Evolutionary conservation across 2,329 filamentous ascomycete genomes (phyloP), one percentile per base, ranked within the genome.

Genomic region (Penicillium fuscoglaucum): DNA sequence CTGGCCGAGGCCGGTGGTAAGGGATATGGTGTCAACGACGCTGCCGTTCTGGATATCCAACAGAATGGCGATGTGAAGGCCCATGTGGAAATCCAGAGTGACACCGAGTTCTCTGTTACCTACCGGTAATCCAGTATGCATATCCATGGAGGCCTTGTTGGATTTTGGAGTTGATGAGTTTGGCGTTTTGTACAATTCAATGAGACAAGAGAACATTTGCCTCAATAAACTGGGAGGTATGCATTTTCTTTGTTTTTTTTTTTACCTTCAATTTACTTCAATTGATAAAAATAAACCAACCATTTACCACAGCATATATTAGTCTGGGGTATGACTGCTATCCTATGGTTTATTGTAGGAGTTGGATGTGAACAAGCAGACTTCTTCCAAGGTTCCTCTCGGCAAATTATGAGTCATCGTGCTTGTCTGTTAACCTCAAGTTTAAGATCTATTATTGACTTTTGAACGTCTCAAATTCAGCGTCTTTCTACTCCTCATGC

Each of bases 21-120:
- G 17, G 63, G 56, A 8, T 68, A 68, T 56, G 74, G 73, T 26
- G 69, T 76, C 9, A 65, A 69, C 1, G 74, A 74, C 29, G 76
- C 74, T n/a, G 73, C 71, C 10, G 72, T 82, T 58, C 67, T 83
- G 52, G 79, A 83, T 54, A 77, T 83, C 54, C 69, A 78, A 68
- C 80, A 82, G 70, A 73, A 71, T 52, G 66, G 68, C 58, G 60
- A 72, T 52, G 66, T 79, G 12, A 57, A 72, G 53, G 73, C 74
- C 3, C 50, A 68, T 29, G 68, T 70, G 7, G 52, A 66, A 7
- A 52, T 71, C 9, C 28, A 60, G 5, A 70, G 70, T 19, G 61
- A 72, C 31, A 63, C 60, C 3, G 61, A 70, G 43, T 64, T 76
- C 29, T 60, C 54, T 31, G 71, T 76, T 4, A 62, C 49, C 12